Evolutionary conservation across 2,329 filamentous ascomycete species (phyloP), one percentile per base, ranked within the genome.

Genomic region (Aspergillus piperis): DNA sequence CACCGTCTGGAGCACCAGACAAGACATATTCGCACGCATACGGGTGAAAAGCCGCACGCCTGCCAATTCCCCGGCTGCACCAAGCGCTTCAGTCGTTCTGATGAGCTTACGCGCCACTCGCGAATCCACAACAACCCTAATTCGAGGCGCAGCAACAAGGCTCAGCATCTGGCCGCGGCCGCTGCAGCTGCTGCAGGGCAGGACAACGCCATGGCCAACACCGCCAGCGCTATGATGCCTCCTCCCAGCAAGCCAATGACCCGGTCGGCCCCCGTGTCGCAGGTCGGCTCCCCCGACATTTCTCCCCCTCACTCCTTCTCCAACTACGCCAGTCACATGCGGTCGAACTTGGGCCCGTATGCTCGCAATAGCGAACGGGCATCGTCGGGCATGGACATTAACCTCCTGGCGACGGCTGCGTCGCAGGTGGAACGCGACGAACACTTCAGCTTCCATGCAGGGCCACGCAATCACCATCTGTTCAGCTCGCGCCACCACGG

Each of bases 81-180:
- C 70, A 98, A 98, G 81, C 91, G 94, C 72, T 98, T 99, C 82
- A 96, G 91, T 66, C 89, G 94, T 66, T 97, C 94, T 11, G 94
- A 99, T 75, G 94, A 99, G 80, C 84, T 99, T 69, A 99, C 95
- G 64, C 89, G 94, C 63, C 94, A 99, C 80, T 97, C 94, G 75
- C 87, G 94, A 76, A 99, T 99, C 81, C 94, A 99, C 86, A 97
- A 91, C 86, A 99, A 98, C 80, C 94, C 95, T 61, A 98, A 98
- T 83, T 97, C 93, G 60, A 86, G 95, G 74, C 84, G 94, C 73
- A 93, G 92, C 67, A 96, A 96, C 83, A 96, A 96, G 83, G 87
- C 87, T 62, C 83, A 87, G 73, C 83, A 84, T 62, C 80, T 85
- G 57, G 84, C 84, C n/a, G 82, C 84, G 81, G 82, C 84, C 8